Base-by-base conservation (phyloP, 2,329 filamentous ascomycete genomes). In the Trichothecium roseum region DNA sequence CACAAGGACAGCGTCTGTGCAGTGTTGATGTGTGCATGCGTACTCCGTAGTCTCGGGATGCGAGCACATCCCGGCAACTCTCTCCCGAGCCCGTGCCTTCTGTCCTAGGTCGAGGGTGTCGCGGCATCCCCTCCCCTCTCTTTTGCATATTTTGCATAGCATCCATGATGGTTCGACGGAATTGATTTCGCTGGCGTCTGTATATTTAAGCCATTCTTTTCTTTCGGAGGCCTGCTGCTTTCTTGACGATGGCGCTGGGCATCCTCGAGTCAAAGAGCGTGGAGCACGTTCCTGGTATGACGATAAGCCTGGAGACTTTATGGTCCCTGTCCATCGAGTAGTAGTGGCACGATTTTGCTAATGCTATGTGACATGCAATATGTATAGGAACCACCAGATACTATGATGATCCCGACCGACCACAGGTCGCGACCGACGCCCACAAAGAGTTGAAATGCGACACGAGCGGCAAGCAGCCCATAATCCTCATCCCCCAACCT, bases 401-500 rank as follows among this genome's bases (percentile, higher is more conserved):
- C 53, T 78, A 76, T 42, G 74, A 82, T 46, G 71, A 76, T 40
- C 66, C 68, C 2, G 59, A 63, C 13, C 56, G 64, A 47, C 62
- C 66, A 12, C 66, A 68, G 45, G 52, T 55, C 34, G 57, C 57
- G 31, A 44, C 48, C 41, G 62, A 56, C 31, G 57, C 53, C 31
- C 53, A 64, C 18, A 49, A 57, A 12, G 63, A 64, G 40, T 59
- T 91, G 46, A 93, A 91, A 57, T 83, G 78, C 56, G 83, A 88
- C 56, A 69, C 57, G 35, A 79, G 68, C 42, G 81, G 83, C 24
- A 64, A 68, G 14, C 57, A 69, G 14, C 75, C 78, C 34, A 82
- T 89, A 48, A 83, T 95, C 46, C 74, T 95, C 22, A 62, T 69
- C 5, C 89, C 89, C 5, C 89, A 95, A 52, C 89, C 89, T 3